Evolutionary conservation across 495 filamentous ascomycete genomes (phyloP), one percentile per base, ranked within the genome.

Genomic region (Cercophora newfieldiana): DNA sequence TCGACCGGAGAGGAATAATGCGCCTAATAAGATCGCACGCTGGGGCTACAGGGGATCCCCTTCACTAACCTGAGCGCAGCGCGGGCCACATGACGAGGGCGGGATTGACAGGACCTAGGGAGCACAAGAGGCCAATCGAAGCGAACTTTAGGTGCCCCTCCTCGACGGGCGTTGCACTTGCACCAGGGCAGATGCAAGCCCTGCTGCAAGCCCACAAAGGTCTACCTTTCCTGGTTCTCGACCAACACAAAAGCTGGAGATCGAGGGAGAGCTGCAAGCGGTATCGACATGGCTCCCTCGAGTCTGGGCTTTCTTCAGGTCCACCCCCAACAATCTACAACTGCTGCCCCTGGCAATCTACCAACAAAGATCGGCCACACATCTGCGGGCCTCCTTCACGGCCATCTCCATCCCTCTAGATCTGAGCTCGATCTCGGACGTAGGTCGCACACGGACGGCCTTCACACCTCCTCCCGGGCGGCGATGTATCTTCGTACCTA

Each of bases 21-120:
- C 73, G 73, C 75, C 68, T 72, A 75, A 75, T 77, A 75, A 77
- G 74, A 73, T 25, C 30, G 48, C 53, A 28, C 50, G 53, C 29
- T 51, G 53, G n/a, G 44, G 66, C 64, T 61, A 51, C 73, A 74
- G 61, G 74, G 73, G 61, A 25, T n/a, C 55, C 61, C 24, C 21
- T 26, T 54, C 29, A 61, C 66, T 66, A 58, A 44, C 30, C 54
- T 64, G 68, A 33, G 19, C 61, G 54, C 31, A 59, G 55, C 64
- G 69, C 69, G 72, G 75, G 62, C 75, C 75, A 74, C 75, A 72
- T 75, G 70, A 74, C 61, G 68, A 44, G 10, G 10, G 18, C 37
- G 33, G 29, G 64, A 60, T 31, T 44, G 59, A 66, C 56, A n/a
- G n/a, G n/a, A n/a, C n/a, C n/a, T 66, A 72, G 62, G 63, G 66